These are phyloP conservation scores for Paramyrothecium sp. DNA, from an alignment of 2,329 filamentous ascomycete genomes.

Conservation along the genomic window DNA sequence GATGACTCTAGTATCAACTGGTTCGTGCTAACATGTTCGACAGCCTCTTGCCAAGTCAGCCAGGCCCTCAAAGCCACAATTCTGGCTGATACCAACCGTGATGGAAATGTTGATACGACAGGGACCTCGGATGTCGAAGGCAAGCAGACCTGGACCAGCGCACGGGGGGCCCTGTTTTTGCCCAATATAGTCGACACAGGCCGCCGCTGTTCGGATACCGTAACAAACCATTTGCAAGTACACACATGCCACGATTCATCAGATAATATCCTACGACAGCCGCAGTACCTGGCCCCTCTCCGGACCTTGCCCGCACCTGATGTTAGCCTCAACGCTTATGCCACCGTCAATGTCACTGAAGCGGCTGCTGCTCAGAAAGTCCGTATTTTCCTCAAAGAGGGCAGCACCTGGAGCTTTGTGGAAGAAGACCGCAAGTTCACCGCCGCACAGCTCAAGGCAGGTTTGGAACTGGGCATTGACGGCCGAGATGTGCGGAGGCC, in stretches of 20 bases:
- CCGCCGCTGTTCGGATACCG: slow-evolving; percentile 21
- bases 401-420: slow-evolving; percentile 21
- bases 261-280: slow-evolving; percentile 25
- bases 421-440: slow-evolving; percentile 22
- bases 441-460: slow-evolving; percentile 20
- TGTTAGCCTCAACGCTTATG: slow-evolving; percentile 12
- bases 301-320: slow-evolving; percentile 21
- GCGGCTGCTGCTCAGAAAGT: slow-evolving; percentile 16
- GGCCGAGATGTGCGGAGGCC: slow-evolving; percentile 24
- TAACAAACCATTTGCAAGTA: slow-evolving; percentile 12
- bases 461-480: slow-evolving; percentile 31
- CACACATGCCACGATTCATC: slow-evolving; percentile 31
- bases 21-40: neutral
- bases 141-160: slow-evolving; percentile 21
- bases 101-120: slow-evolving; percentile 25
- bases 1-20: neutral
- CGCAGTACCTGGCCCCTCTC: slow-evolving; percentile 28
- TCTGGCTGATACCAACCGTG: slow-evolving; percentile 34
- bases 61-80: slow-evolving; percentile 10
- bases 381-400: slow-evolving; percentile 22
- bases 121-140: slow-evolving; percentile 12
- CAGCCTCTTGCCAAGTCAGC: neutral
- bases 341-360: slow-evolving; percentile 9
- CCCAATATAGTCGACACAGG: slow-evolving; percentile 33
- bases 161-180: slow-evolving; percentile 30